Conservation (phyloP, 768 basidiomycete species). For the Amanita jacksonii region DNA sequence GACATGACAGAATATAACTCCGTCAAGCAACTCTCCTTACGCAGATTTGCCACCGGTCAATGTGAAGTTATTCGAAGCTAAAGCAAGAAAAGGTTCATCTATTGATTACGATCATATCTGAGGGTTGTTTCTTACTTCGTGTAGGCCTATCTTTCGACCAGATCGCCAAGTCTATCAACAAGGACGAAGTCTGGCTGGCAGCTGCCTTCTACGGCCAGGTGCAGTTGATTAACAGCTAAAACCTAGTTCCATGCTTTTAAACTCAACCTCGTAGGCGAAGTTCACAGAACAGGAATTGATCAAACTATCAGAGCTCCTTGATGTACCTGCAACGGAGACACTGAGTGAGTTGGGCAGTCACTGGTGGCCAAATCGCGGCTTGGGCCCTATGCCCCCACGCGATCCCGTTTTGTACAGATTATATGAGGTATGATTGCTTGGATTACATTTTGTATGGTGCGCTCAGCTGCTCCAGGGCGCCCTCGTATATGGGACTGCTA, state of each 20-base stretch:
- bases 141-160: constrained; percentile 61
- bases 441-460: too few relatives aligned
- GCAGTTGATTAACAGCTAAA: constrained; percentile 6
- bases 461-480: too few relatives aligned
- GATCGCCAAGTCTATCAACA: constrained; percentile 54
- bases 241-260: background rate
- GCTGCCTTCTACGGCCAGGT: constrained; percentile 79
- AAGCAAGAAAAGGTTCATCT: constrained; percentile 50
- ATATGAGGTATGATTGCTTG: constrained; percentile 54
- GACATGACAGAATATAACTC: constrained; percentile 27
- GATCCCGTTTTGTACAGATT: constrained; percentile 78
- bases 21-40: constrained; percentile 33
- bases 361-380: constrained; percentile 70
- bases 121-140: background rate
- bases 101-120: too few relatives aligned
- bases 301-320: constrained; percentile 42
- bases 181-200: constrained; percentile 78
- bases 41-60: constrained; percentile 43
- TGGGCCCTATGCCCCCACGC: constrained; percentile 62
- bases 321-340: constrained; percentile 28
- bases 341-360: constrained; percentile 43
- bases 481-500: constrained; percentile 68
- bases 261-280: constrained; percentile 44
- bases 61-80: constrained; percentile 49
- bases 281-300: constrained; percentile 48